phyloP scores from a whole-genome alignment of 1,284 basidiomycete genomes.

The Moniliophthora roreri region DNA sequence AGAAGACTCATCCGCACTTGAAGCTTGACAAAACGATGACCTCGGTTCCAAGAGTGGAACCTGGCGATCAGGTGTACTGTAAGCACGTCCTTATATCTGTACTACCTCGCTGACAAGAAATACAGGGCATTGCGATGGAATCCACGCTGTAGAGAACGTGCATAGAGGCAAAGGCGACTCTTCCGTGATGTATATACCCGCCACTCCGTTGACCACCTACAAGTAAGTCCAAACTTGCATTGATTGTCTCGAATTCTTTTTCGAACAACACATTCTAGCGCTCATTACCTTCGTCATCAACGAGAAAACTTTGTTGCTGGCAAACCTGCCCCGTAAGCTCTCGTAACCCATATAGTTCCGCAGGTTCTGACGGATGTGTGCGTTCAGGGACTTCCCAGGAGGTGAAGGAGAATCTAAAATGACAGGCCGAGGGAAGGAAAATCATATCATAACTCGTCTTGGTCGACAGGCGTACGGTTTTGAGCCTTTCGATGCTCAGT shows the following conservation, averaged over 20 bases:
- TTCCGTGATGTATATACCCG: slow-evolving; percentile 80
- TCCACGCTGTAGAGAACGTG: slow-evolving; percentile 70
- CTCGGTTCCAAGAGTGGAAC: slow-evolving; percentile 53
- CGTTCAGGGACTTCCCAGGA: slow-evolving; percentile 67
- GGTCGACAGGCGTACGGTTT: not conserved
- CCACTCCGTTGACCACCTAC: slow-evolving; percentile 55
- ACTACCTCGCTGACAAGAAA: no score
- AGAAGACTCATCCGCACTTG: slow-evolving; percentile 71
- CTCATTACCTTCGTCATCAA: slow-evolving; percentile 64
- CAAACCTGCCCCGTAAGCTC: slow-evolving; percentile 56
- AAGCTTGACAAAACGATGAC: slow-evolving; percentile 52
- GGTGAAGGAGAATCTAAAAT: slow-evolving; percentile 70
- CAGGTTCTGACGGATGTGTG: not conserved
- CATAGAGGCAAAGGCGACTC: slow-evolving; percentile 67
- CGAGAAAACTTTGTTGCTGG: slow-evolving; percentile 52
- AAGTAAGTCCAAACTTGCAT: slow-evolving; percentile 42
- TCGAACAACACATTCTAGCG: slow-evolving; percentile 32
- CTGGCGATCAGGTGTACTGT: slow-evolving; percentile 73
- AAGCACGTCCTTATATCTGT: no score
- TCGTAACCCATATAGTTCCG: not conserved
- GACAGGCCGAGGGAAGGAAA: slow-evolving; percentile 41
- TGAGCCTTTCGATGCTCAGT: not conserved
- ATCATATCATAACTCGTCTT: slow-evolving; percentile 37
- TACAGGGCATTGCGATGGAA: slow-evolving; percentile 61
- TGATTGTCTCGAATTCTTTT: not conserved